Percentiles rank a stretch among this genome's conserved stretches.
Evolutionary conservation across 1,284 basidiomycete genomes (phyloP).

Genomic region (Xerocomus minutiporus): DNA sequence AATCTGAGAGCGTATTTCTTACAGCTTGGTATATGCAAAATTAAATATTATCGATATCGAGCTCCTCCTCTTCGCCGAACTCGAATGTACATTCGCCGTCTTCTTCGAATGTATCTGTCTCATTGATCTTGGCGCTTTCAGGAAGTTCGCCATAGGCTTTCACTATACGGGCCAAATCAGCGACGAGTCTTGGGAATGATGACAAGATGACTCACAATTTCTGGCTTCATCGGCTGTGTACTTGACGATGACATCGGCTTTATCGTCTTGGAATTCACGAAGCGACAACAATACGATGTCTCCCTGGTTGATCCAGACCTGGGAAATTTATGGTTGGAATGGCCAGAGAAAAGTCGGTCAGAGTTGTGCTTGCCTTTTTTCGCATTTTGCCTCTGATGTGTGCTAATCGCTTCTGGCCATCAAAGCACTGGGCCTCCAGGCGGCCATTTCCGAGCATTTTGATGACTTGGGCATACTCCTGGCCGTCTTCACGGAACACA

Average conservation of each 20-base stretch:
- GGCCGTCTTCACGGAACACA: conserved; percentile 98
- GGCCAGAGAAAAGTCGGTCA: neutral
- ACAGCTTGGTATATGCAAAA: conserved; percentile 14
- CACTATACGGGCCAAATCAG: conserved; percentile 42
- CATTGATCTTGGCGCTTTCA: conserved; percentile 98
- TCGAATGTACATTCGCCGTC: conserved; percentile 88
- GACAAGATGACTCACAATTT: conserved; percentile 47
- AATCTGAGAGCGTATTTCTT: neutral
- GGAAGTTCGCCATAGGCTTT: conserved; percentile 98
- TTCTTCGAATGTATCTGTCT: conserved; percentile 90
- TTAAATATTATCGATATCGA: conserved; percentile 79
- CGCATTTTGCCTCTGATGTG: conserved; percentile 99
- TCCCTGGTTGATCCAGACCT: conserved; percentile 99
- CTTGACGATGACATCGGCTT: conserved; percentile 99
- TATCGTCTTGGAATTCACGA: conserved; percentile 98
- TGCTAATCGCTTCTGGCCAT: conserved; percentile 95
- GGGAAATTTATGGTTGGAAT: conserved; percentile 4
- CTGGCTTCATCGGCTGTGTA: conserved; percentile 95
- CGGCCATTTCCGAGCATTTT: conserved; percentile 99
- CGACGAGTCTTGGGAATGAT: neutral
- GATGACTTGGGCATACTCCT: conserved; percentile 97
- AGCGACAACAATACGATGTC: conserved; percentile 96
- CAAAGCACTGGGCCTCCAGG: conserved; percentile 95
- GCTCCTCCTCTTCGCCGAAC: conserved; percentile 81
- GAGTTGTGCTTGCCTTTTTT: conserved; percentile 76